These are phyloP conservation scores for Pichia kudriavzevii DNA, from an alignment of 1,139 yeast species.

Conservation along the genomic window DNA sequence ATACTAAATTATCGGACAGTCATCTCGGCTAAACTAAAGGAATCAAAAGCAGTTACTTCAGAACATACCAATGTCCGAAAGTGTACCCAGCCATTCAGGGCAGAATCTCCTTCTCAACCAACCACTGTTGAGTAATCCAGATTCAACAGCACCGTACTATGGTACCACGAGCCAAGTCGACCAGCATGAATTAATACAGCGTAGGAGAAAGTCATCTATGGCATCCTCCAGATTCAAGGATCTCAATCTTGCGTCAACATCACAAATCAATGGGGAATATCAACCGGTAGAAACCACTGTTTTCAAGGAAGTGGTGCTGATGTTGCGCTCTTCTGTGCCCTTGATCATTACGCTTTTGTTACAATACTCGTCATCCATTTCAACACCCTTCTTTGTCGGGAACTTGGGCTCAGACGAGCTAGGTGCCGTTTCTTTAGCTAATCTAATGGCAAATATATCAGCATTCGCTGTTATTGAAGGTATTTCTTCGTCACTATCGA, in stretches of 20 bases:
- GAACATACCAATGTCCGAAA: no score
- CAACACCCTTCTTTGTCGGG: constrained; percentile 79
- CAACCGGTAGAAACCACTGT: constrained; percentile 43
- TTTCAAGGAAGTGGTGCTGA: constrained; percentile 36
- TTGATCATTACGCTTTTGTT: constrained; percentile 65
- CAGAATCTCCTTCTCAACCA: no score
- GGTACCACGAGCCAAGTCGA: constrained; percentile 16
- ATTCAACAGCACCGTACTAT: no score
- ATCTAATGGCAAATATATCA: constrained; percentile 70
- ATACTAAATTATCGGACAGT: no score
- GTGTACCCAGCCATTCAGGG: no score
- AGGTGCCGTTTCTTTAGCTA: constrained; percentile 64
- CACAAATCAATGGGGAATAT: constrained; percentile 19
- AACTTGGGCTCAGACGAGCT: constrained; percentile 72
- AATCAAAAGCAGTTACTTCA: no score
- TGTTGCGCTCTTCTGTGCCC: constrained; percentile 48
- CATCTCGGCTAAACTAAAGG: no score
- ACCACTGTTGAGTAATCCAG: no score
- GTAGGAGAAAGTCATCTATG: constrained; percentile 23
- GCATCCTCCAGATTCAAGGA: constrained; percentile 13
- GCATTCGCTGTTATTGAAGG: constrained; percentile 71
- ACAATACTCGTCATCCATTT: constrained; percentile 77
- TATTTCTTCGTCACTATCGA: constrained; percentile 65
- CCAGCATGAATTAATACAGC: constrained; percentile 20
- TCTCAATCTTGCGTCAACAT: constrained; percentile 16